These are phyloP conservation scores for Fabrea salina DNA, from an alignment of 169 alveolate genomes.

Conservation along the genomic window DNA sequence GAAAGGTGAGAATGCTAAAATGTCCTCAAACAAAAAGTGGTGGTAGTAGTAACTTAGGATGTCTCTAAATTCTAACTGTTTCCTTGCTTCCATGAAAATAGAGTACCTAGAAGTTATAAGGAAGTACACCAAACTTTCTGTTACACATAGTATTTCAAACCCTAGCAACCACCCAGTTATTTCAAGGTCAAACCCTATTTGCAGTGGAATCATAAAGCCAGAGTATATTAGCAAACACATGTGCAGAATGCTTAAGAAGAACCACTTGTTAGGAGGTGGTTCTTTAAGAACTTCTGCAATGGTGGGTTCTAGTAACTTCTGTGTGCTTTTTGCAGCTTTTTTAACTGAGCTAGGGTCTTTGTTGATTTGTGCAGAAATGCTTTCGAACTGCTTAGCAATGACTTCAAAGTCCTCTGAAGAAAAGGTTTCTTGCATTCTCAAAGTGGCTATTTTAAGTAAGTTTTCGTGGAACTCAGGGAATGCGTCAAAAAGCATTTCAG, in stretches of 20 bases:
- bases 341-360: neutral
- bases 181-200: constrained; percentile 33
- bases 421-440: neutral
- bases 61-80: constrained; percentile 20
- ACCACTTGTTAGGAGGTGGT: neutral
- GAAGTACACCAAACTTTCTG: constrained; percentile 23
- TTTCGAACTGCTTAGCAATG: neutral
- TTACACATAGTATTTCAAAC: constrained; percentile 32
- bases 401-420: neutral
- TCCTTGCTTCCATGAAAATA: constrained; percentile 33
- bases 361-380: neutral
- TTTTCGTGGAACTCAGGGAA: constrained; percentile 41
- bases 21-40: constrained; percentile 41
- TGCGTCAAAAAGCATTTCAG: constrained; percentile 43
- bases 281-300: neutral
- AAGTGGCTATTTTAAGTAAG: neutral
- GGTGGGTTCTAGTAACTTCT: constrained; percentile 10
- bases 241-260: constrained; percentile 35
- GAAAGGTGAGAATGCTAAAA: constrained; percentile 49
- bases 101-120: constrained; percentile 41
- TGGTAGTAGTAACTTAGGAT: constrained; percentile 11
- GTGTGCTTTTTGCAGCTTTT: neutral
- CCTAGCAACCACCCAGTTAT: neutral
- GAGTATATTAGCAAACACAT: constrained; percentile 39
- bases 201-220: constrained; percentile 40